Percentiles rank a stretch among this genome's conserved stretches.
Conservation (phyloP, 768 basidiomycete species). For the Leccinum incarnatum region DNA sequence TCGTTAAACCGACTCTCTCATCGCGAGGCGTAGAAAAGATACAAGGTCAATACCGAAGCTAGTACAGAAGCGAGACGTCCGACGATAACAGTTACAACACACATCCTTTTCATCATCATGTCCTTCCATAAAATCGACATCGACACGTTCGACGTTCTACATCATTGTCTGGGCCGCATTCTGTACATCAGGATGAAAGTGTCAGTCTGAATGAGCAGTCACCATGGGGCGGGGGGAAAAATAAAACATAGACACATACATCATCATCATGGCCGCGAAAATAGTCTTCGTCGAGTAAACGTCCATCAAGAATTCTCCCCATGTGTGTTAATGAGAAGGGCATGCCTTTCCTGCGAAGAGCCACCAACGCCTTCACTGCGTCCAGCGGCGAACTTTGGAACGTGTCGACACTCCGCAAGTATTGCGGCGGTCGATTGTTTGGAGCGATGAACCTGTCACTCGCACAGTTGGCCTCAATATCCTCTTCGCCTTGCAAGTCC, state of each 20-base stretch:
- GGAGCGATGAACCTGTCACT: slow-evolving; percentile 12
- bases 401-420: slow-evolving; percentile 8
- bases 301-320: slow-evolving; percentile 37
- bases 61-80: too few relatives aligned
- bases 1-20: too few relatives aligned
- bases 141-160: not conserved
- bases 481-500: not conserved
- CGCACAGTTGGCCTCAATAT: not conserved
- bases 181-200: not conserved
- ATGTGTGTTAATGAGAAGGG: slow-evolving; percentile 39
- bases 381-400: slow-evolving; percentile 38
- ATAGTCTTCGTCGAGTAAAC: slow-evolving; percentile 16
- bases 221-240: not conserved
- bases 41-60: too few relatives aligned
- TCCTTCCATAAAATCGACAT: not conserved
- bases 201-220: not conserved
- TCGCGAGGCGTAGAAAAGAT: too few relatives aligned
- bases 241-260: not conserved
- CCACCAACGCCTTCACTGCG: slow-evolving; percentile 19
- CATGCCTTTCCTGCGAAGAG: slow-evolving; percentile 40
- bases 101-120: not conserved
- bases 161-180: not conserved
- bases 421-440: not conserved
- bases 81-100: too few relatives aligned
- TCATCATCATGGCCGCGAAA: not conserved